Conservation (phyloP, 2,329 filamentous ascomycete genomes). For the Aspergillus sclerotialis region DNA sequence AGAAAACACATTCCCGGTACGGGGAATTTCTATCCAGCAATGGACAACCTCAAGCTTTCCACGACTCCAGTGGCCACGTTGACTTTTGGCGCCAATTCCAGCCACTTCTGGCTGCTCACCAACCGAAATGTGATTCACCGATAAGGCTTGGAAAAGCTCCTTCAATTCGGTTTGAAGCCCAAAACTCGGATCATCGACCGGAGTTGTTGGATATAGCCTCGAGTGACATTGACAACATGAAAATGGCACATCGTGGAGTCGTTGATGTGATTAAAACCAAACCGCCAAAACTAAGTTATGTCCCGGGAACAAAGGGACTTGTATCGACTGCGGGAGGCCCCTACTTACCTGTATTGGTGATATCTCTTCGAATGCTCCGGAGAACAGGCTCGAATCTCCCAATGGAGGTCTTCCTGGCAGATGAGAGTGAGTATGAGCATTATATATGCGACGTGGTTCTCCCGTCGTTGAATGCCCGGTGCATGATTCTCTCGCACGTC, state of each 20-base stretch:
- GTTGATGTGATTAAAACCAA: slow-evolving; percentile 21
- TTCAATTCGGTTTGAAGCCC: slow-evolving; percentile 20
- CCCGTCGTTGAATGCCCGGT: slow-evolving; percentile 36
- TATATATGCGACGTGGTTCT: slow-evolving; percentile 39
- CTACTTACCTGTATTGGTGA: slow-evolving; percentile 38
- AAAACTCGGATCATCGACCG: slow-evolving; percentile 19
- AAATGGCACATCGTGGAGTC: slow-evolving; percentile 28
- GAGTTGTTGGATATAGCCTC: slow-evolving; percentile 23
- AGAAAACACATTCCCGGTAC: not conserved
- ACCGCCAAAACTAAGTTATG: slow-evolving; percentile 26
- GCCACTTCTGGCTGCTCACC: slow-evolving; percentile 22
- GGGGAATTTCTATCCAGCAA: not conserved
- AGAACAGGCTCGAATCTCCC: slow-evolving; percentile 36
- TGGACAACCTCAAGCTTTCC: not conserved
- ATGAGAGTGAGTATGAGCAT: slow-evolving; percentile 34
- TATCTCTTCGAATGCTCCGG: slow-evolving; percentile 41
- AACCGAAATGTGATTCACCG: slow-evolving; percentile 22
- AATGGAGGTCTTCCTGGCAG: slow-evolving; percentile 40
- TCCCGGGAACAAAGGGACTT: slow-evolving; percentile 32
- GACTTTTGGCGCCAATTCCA: slow-evolving; percentile 30
- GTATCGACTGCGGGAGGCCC: slow-evolving; percentile 41
- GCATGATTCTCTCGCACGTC: slow-evolving; percentile 39
- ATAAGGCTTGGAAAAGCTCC: slow-evolving; percentile 18
- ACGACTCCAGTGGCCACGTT: slow-evolving; percentile 14
- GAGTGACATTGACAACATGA: slow-evolving; percentile 25